These are phyloP conservation scores for Sporobolomyces pararoseus DNA, from an alignment of 768 basidiomycete genomes.

Conservation along the genomic window DNA sequence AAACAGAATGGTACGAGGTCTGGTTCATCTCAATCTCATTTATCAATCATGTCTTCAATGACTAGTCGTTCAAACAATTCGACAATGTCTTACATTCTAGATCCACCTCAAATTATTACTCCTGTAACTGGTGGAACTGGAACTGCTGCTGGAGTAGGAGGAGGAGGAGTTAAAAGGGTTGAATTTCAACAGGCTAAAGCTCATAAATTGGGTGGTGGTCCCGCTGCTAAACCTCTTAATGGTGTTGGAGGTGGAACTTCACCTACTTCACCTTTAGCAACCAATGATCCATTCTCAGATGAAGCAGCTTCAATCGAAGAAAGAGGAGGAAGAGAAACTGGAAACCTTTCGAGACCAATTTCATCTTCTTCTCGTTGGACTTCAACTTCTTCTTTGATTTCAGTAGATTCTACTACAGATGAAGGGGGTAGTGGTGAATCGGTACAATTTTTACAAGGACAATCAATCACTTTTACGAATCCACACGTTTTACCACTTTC, in stretches of 20 bases:
- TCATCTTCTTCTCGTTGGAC: slow-evolving; percentile 34
- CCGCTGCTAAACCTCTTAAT: no score
- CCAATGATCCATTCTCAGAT: slow-evolving; percentile 36
- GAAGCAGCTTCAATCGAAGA: not conserved
- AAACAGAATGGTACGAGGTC: not conserved
- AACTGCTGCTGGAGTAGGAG: no score
- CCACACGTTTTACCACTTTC: slow-evolving; percentile 22
- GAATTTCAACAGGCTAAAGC: slow-evolving; percentile 34
- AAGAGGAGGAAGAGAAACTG: slow-evolving; percentile 1
- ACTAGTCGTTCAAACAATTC: slow-evolving; percentile 33
- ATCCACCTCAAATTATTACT: slow-evolving; percentile 47
- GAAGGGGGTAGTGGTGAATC: not conserved
- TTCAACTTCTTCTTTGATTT: slow-evolving; percentile 9
- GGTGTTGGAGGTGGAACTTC: no score
- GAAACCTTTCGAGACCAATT: not conserved
- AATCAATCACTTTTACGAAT: slow-evolving; percentile 34
- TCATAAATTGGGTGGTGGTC: not conserved
- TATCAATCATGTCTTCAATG: slow-evolving; percentile 27
- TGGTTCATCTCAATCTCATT: slow-evolving; percentile 17
- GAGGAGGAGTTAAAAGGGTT: slow-evolving; percentile 33
- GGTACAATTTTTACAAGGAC: slow-evolving; percentile 35
- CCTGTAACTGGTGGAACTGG: slow-evolving; percentile 32
- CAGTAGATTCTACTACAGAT: not conserved
- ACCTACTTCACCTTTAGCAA: slow-evolving; percentile 3
- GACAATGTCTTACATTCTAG: slow-evolving; percentile 47